phyloP scores from a whole-genome alignment of 305 asterid species.

The Rubia peregrina region DNA sequence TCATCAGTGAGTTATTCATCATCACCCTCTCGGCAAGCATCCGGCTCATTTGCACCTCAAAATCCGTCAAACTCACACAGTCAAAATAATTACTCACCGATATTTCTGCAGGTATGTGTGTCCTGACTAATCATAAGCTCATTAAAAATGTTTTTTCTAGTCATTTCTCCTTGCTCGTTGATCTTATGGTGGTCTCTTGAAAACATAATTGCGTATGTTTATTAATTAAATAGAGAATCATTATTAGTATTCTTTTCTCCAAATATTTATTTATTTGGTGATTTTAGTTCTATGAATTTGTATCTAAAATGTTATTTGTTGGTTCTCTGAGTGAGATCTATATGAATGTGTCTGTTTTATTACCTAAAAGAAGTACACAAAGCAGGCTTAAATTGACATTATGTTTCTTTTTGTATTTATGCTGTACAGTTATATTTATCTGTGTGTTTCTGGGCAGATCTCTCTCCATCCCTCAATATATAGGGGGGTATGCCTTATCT shows the following conservation, averaged over 20 bases:
- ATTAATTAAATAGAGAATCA: neutral
- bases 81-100: conserved; percentile 82
- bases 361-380: neutral
- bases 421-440: no score
- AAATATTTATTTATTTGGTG: neutral
- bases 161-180: neutral
- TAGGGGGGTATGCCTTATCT: no score
- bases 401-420: neutral
- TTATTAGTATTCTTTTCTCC: neutral
- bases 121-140: neutral
- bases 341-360: neutral
- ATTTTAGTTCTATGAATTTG: neutral
- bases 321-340: neutral
- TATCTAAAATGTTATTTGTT: neutral
- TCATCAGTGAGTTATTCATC: conserved; percentile 71
- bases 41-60: conserved; percentile 54
- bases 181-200: neutral
- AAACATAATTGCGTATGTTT: neutral
- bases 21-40: conserved; percentile 70
- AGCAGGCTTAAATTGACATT: neutral
- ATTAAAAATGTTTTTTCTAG: neutral
- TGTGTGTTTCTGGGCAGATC: neutral
- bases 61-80: conserved; percentile 61
- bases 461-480: no score
- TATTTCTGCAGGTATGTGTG: conserved; percentile 76